Conservation (phyloP, 495 filamentous ascomycete species). For the Penicillium chermesinum region DNA sequence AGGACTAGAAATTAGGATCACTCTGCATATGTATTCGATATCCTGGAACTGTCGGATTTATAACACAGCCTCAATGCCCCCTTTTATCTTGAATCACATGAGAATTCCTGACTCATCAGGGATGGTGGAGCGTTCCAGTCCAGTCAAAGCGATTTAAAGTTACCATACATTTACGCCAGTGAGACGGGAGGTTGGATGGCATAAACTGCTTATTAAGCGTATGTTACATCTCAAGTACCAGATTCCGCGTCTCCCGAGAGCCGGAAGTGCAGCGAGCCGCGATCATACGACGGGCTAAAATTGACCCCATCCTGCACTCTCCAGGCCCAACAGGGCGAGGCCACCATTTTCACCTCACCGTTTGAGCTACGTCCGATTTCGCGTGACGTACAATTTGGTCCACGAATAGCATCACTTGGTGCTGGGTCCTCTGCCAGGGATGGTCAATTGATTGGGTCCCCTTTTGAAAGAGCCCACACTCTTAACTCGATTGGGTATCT, state of each 20-base stretch:
- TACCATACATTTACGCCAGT: no score
- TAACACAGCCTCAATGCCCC: background rate
- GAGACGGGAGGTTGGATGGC: no score
- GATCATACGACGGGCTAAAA: slow-evolving; percentile 39
- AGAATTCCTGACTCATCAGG: slow-evolving; percentile 14
- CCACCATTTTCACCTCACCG: background rate
- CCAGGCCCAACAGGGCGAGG: background rate
- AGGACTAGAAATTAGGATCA: no score
- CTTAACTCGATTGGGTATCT: slow-evolving; percentile 18
- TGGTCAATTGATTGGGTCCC: slow-evolving; percentile 15
- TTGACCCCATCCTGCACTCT: slow-evolving; percentile 1
- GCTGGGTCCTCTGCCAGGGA: slow-evolving; percentile 15
- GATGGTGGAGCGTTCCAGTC: background rate
- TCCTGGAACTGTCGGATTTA: no score
- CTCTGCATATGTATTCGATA: no score
- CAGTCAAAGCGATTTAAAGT: no score
- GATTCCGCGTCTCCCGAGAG: background rate
- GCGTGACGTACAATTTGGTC: slow-evolving; percentile 11
- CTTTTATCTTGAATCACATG: slow-evolving; percentile 18
- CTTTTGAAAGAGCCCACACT: slow-evolving; percentile 13
- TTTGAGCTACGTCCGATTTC: slow-evolving; percentile 7
- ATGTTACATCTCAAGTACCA: background rate
- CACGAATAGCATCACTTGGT: slow-evolving; percentile 10
- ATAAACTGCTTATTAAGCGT: background rate
- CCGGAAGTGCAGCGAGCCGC: slow-evolving; percentile 36